These are phyloP conservation scores for Quercus rubra DNA, from an alignment of 306 rosid species.

Conservation along the genomic window DNA sequence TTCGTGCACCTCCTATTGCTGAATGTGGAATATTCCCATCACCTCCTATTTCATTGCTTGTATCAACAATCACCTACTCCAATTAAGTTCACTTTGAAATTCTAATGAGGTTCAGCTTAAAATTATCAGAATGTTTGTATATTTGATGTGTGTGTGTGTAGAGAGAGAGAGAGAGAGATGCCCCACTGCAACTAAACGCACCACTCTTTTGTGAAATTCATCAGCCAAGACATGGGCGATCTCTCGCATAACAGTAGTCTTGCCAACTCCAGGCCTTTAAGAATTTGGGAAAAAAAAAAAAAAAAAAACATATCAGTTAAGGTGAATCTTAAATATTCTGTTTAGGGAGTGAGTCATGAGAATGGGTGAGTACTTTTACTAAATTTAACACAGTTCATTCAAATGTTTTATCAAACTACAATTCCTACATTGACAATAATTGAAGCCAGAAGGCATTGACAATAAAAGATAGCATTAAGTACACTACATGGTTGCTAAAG, in stretches of 20 bases:
- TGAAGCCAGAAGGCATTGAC: slow-evolving; percentile 6
- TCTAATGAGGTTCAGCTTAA: slow-evolving; percentile 6
- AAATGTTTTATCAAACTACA: neutral
- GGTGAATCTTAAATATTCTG: neutral
- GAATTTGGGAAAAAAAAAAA: neutral
- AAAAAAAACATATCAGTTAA: neutral
- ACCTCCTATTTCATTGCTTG: slow-evolving; percentile 77
- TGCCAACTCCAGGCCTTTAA: slow-evolving; percentile 74
- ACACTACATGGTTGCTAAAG: no score
- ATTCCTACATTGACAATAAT: neutral
- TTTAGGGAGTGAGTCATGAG: neutral
- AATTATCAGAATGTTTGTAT: neutral
- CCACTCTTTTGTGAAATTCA: slow-evolving; percentile 72
- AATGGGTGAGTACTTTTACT: slow-evolving; percentile 3
- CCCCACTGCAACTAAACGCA: slow-evolving; percentile 8
- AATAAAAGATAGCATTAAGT: neutral
- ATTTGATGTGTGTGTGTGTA: neutral
- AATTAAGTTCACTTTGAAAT: slow-evolving; percentile 14
- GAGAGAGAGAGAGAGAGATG: neutral
- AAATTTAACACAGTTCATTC: neutral
- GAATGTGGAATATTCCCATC: slow-evolving; percentile 73
- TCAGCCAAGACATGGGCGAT: slow-evolving; percentile 61
- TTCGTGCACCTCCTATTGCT: slow-evolving; percentile 64
- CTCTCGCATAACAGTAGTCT: slow-evolving; percentile 71
- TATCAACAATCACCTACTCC: slow-evolving; percentile 60